These are phyloP conservation scores for Citeromyces nyonsensis DNA, from an alignment of 805 yeast species.

Conservation along the genomic window DNA sequence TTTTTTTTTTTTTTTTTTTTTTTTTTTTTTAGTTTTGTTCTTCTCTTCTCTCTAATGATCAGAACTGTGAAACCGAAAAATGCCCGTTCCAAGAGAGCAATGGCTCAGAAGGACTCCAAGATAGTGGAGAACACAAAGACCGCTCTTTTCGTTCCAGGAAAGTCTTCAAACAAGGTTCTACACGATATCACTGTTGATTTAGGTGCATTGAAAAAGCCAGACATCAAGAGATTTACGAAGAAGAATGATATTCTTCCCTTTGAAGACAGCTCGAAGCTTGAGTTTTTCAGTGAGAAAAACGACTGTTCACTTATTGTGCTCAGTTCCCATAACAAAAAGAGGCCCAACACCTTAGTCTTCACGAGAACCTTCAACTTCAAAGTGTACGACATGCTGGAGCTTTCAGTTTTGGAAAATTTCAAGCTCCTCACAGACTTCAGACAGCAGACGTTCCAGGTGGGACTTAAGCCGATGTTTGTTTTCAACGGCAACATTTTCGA, in stretches of 20 bases:
- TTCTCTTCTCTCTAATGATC: too few relatives aligned
- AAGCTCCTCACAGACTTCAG: slow-evolving; percentile 73
- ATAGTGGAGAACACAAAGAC: slow-evolving; percentile 78
- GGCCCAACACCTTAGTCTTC: slow-evolving; percentile 85
- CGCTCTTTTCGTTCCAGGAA: slow-evolving; percentile 86
- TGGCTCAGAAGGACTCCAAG: slow-evolving; percentile 80
- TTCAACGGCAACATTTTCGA: slow-evolving; percentile 92
- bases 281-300: slow-evolving; percentile 90
- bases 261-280: slow-evolving; percentile 75
- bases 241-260: slow-evolving; percentile 87
- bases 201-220: slow-evolving; percentile 83
- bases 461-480: slow-evolving; percentile 86
- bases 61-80: slow-evolving; percentile 71
- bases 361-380: slow-evolving; percentile 82
- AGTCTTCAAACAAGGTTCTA: slow-evolving; percentile 58
- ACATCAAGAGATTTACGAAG: slow-evolving; percentile 70
- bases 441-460: slow-evolving; percentile 67
- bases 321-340: slow-evolving; percentile 70
- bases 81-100: slow-evolving; percentile 89
- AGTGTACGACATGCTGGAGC: slow-evolving; percentile 87
- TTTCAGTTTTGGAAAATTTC: slow-evolving; percentile 51
- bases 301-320: slow-evolving; percentile 78
- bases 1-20: neutral
- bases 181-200: slow-evolving; percentile 87
- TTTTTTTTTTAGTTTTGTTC: too few relatives aligned